Base-by-base conservation (phyloP, 176 grass and related monocot genomes). In the Phyllostachys edulis region DNA sequence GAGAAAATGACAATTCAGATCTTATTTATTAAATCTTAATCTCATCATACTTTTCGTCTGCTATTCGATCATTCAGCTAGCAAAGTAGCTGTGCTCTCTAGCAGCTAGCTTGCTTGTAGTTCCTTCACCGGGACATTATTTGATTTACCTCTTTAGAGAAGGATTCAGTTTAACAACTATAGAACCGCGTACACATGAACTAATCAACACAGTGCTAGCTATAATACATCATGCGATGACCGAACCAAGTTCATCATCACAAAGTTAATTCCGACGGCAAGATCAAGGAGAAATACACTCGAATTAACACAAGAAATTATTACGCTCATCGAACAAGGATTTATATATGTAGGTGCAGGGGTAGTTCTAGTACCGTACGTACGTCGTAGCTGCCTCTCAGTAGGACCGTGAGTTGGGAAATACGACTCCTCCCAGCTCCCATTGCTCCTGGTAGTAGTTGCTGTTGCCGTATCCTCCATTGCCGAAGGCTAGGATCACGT, bases 361-460 rank as follows among this genome's bases (percentile, higher is more conserved):
- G 74, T 71, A 82, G 74, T 88, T 78, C 63, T 81, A 64, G 68
- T 82, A 83, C 80, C 83, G 73, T 87, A 81, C 79, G 80, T 75
- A 49, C 39, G 80, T 66, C 39, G 80, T 20, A 37, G 32, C 65
- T 61, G 79, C 50, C 1, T 61, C 32, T 66, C 18, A 87, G 76
- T 76, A 86, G 84, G 62, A 87, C 45, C 81, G 78, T 41, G 86
- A 61, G 73, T 82, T 86, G 44, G 78, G 13, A 73, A 90, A 88
- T 44, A 90, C 81, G 39, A 77, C 77, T 82, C 85, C 85, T 23
- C 88, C 90, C 17, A 90, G 83, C 59, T 92, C 93, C 93, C 90
- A 95, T 75, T 92, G 87, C 67, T 88, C 87, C 72, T 63, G 77
- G 68, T 51, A 83, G 73, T 80, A 71, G 85, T 27, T 45, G 73